Evolutionary conservation across 805 yeast genomes (phyloP).

Genomic region (Cyberlindnera mycetangii): DNA sequence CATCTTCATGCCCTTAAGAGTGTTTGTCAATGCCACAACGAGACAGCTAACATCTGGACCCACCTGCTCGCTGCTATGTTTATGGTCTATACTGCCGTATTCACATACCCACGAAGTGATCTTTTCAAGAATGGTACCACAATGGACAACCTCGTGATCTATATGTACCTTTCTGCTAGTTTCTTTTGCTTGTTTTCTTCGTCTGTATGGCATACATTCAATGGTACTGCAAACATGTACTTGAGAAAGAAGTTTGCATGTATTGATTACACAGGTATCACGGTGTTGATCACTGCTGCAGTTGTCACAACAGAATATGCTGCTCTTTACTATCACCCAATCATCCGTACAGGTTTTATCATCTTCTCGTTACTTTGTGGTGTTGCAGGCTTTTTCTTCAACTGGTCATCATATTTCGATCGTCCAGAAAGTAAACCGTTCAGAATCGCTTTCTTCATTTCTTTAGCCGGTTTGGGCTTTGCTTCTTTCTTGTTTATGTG

Average conservation of each 20-base stretch:
- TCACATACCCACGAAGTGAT: constrained; percentile 61
- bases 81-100: constrained; percentile 52
- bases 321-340: constrained; percentile 60
- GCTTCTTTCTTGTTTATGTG: constrained; percentile 58
- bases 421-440: constrained; percentile 78
- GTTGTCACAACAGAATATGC: constrained; percentile 84
- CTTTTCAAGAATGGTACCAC: constrained; percentile 41
- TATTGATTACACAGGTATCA: constrained; percentile 92
- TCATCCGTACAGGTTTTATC: constrained; percentile 49
- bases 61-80: constrained; percentile 70
- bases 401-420: constrained; percentile 93
- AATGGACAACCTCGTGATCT: constrained; percentile 50
- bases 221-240: constrained; percentile 62
- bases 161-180: constrained; percentile 67
- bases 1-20: constrained; percentile 60
- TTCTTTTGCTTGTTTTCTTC: constrained; percentile 77
- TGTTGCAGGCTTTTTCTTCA: constrained; percentile 65
- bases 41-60: constrained; percentile 91
- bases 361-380: constrained; percentile 66
- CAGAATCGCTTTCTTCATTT: constrained; percentile 75
- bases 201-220: constrained; percentile 88
- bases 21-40: constrained; percentile 71
- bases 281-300: constrained; percentile 84
- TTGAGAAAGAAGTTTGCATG: constrained; percentile 81
- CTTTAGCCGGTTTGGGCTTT: constrained; percentile 74